A percentile compares a stretch with the other conserved stretches of the same genome.
Evolutionary conservation across 768 basidiomycete genomes (phyloP).

Genomic region (Leccinum truebloodii): DNA sequence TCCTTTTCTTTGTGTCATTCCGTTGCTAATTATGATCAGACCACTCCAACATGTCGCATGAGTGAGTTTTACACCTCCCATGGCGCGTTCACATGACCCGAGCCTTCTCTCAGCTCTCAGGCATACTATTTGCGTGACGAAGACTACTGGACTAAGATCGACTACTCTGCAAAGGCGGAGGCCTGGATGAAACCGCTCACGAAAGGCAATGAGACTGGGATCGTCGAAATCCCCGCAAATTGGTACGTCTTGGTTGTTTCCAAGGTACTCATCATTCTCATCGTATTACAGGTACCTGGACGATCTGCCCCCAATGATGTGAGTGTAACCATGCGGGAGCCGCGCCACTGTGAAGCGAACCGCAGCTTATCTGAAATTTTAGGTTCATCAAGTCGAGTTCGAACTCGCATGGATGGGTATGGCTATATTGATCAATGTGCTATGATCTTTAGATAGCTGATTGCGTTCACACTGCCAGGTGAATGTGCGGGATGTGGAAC

Average conservation of each 20-base stretch:
- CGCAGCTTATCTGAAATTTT: neutral
- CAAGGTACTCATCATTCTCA: neutral
- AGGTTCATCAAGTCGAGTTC: constrained; percentile 71
- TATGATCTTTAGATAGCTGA: neutral
- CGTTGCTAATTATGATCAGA: constrained; percentile 34
- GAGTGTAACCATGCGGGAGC: constrained; percentile 10
- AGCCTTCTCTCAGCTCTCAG: constrained; percentile 44
- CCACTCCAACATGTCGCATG: constrained; percentile 59
- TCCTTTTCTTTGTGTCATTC: neutral
- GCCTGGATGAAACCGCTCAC: constrained; percentile 76
- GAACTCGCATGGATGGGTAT: constrained; percentile 74
- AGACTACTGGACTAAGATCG: constrained; percentile 74
- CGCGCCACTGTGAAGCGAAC: neutral
- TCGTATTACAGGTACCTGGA: constrained; percentile 54
- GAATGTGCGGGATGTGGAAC: constrained; percentile 63
- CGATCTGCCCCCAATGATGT: constrained; percentile 77
- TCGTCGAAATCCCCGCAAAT: constrained; percentile 66
- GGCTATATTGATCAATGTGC: constrained; percentile 4
- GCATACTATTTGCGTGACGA: constrained; percentile 68
- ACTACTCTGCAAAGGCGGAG: constrained; percentile 56
- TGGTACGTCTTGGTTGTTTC: constrained; percentile 44
- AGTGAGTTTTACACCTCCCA: constrained; percentile 34
- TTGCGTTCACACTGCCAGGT: constrained; percentile 40
- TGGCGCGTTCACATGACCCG: neutral
- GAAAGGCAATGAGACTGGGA: constrained; percentile 62